Evolutionary conservation across 2,329 filamentous ascomycete species (phyloP), one percentile per base, ranked within the genome.

Genomic region (Fusarium sublunatum): DNA sequence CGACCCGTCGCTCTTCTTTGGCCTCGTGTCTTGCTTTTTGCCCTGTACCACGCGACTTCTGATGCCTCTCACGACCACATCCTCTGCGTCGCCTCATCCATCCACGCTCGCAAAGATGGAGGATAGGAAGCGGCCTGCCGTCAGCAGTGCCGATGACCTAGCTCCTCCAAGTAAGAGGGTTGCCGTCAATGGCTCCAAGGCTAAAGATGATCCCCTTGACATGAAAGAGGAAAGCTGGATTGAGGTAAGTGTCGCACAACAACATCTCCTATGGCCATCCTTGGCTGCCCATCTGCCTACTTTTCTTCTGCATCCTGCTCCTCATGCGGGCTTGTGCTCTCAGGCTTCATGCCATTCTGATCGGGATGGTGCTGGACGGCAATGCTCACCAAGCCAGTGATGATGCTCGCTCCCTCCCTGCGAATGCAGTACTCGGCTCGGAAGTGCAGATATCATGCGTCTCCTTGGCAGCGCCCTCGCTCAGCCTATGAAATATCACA

Each of bases 81-180:
- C 85, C 77, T 86, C 88, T 79, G 84, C 89, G 79, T 78, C 81
- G 75, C 85, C 89, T 84, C 87, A 88, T 86, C 87, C 91, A 83
- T 90, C 92, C 82, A 88, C 88, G 85, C 85, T 91, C 81, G 83
- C 88, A 83, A 97, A 95, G 87, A 99, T 98, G 94, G 95, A 99
- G 86, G 95, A 98, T 84, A 92, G 95, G 87, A 99, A 99, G 87
- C 89, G 95, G 87, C 91, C 93, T 75, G 91, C 93, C 75, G 86
- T 90, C 71, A 85, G 87, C 79, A 91, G 90, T 75, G 82, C 87
- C 73, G 91, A 95, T 77, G 92, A 97, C 70, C 83, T 91, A 74
- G 91, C 91, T 67, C 94, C 94, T 68, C 93, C 94, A 22, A 91
- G 88, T 74, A 99, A 98, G 84, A 90, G 93, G 79, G 91, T 96